Conservation (phyloP, 192 early-diverging fungal genomes). For the Glomus cerebriforme region DNA sequence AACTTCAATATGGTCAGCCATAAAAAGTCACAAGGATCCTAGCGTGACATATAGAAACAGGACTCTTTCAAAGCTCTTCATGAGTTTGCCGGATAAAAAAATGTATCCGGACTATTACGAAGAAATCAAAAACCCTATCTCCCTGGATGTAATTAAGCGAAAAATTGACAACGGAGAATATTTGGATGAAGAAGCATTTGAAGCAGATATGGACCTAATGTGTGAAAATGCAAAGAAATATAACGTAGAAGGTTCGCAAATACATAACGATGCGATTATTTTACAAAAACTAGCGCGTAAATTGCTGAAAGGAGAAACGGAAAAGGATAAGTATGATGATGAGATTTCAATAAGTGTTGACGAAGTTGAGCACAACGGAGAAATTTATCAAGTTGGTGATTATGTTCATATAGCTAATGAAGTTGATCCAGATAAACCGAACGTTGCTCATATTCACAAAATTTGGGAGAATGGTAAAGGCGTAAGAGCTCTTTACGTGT, state of each 20-base stretch:
- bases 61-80: conserved; percentile 69
- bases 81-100: conserved; percentile 70
- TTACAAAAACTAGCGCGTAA: conserved; percentile 8
- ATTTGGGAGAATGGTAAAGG: conserved; percentile 52
- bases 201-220: conserved; percentile 79
- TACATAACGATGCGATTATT: conserved; percentile 73
- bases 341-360: neutral
- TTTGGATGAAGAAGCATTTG: conserved; percentile 67
- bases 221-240: conserved; percentile 92
- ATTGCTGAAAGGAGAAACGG: conserved; percentile 8
- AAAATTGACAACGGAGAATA: conserved; percentile 68
- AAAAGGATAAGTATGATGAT: neutral
- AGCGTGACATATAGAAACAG: neutral
- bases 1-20: neutral
- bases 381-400: conserved; percentile 46
- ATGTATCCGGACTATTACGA: conserved; percentile 94
- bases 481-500: conserved; percentile 48
- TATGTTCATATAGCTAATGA: conserved; percentile 66
- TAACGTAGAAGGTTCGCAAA: conserved; percentile 82
- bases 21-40: neutral
- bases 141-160: conserved; percentile 58
- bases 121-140: conserved; percentile 61
- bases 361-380: conserved; percentile 14
- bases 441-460: conserved; percentile 58
- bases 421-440: conserved; percentile 57